These are phyloP conservation scores for Clavariopsis aquatica DNA, from an alignment of 495 filamentous ascomycete species.

Conservation along the genomic window DNA sequence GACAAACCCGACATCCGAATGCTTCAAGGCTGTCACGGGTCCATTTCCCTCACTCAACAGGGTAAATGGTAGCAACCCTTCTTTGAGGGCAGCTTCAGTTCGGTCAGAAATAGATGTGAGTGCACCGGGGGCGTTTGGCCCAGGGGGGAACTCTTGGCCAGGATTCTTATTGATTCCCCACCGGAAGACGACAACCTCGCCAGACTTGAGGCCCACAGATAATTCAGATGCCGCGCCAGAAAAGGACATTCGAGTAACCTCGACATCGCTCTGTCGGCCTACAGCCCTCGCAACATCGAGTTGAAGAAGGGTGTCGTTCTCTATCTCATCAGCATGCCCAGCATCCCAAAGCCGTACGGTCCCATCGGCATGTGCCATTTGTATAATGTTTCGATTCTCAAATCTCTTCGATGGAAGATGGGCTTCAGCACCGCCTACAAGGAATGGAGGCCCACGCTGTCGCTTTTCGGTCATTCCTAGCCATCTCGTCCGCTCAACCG, in stretches of 20 bases:
- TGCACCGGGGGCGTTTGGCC: constrained; percentile 53
- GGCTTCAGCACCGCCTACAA: constrained; percentile 73
- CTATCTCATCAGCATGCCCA: constrained; percentile 87
- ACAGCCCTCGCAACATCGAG: constrained; percentile 84
- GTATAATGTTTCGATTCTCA: constrained; percentile 76
- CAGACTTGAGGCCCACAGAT: constrained; percentile 74
- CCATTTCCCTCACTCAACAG: constrained; percentile 82
- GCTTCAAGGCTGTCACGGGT: constrained; percentile 70
- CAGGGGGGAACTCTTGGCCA: constrained; percentile 56
- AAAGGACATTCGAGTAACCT: constrained; percentile 73
- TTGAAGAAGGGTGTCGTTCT: constrained; percentile 79
- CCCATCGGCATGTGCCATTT: constrained; percentile 83
- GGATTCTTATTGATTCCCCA: constrained; percentile 75
- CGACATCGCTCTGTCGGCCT: constrained; percentile 72
- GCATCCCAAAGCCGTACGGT: constrained; percentile 86
- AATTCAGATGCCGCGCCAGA: constrained; percentile 78
- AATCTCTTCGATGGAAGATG: constrained; percentile 68
- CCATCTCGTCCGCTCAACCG: constrained; percentile 77
- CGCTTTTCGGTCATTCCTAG: constrained; percentile 82
- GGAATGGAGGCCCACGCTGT: constrained; percentile 67
- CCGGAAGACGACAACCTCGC: constrained; percentile 82
- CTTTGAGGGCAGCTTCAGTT: constrained; percentile 75
- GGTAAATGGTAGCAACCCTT: constrained; percentile 78
- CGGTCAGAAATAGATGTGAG: constrained; percentile 73
- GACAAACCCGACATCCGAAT: constrained; percentile 90